A percentile compares a stretch with the other conserved stretches of the same genome.
Evolutionary conservation across 2,329 filamentous ascomycete species (phyloP).

Genomic region (Sporothrix curviconia): DNA sequence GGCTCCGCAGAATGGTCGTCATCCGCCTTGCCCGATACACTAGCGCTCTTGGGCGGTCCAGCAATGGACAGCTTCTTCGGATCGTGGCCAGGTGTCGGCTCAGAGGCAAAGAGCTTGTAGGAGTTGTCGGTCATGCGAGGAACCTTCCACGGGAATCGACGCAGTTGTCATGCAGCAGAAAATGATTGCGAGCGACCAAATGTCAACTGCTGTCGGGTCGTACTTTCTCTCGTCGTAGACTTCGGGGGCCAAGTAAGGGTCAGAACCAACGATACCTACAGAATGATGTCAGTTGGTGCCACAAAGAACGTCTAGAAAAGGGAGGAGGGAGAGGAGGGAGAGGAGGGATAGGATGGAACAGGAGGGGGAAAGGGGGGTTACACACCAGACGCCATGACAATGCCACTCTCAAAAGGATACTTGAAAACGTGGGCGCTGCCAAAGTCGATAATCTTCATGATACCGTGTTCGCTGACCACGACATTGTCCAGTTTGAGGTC

Average conservation of each 20-base stretch:
- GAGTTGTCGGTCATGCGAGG: constrained; percentile 88
- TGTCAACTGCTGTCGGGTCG: constrained; percentile 86
- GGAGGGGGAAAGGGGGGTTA: constrained; percentile 12
- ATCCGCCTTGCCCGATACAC: constrained; percentile 50
- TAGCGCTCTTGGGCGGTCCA: constrained; percentile 46
- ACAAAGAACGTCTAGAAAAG: not conserved
- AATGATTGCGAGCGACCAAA: constrained; percentile 97
- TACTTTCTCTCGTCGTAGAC: constrained; percentile 93
- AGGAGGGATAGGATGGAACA: constrained; percentile 13
- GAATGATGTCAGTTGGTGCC: not conserved
- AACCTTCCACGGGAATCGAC: constrained; percentile 95
- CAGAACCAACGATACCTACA: constrained; percentile 65
- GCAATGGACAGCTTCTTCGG: constrained; percentile 46
- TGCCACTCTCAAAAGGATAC: constrained; percentile 91
- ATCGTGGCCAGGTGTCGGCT: constrained; percentile 69
- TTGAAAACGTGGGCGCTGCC: constrained; percentile 94
- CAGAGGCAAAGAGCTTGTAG: constrained; percentile 83
- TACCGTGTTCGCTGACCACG: constrained; percentile 89
- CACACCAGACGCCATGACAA: constrained; percentile 74
- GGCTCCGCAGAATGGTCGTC: constrained; percentile 30
- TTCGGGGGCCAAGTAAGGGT: constrained; percentile 93
- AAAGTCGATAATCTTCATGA: constrained; percentile 99
- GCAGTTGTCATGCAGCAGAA: constrained; percentile 97
- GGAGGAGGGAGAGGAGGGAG: not conserved
- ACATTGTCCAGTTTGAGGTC: constrained; percentile 98